Conservation (phyloP, 345 rosid genomes). For the Pugionium cornutum region DNA sequence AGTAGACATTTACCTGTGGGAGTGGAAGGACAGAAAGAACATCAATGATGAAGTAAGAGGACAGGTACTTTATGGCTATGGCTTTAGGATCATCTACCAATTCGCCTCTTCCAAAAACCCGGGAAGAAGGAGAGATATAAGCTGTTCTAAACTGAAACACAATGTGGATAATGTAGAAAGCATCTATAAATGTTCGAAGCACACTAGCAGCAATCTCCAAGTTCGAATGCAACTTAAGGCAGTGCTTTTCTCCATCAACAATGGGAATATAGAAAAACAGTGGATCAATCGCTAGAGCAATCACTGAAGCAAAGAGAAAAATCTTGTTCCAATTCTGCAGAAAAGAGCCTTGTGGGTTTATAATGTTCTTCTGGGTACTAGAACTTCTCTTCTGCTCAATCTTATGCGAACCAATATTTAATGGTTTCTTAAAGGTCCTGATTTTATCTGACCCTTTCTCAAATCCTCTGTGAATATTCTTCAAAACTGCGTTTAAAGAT, state of each 20-base stretch:
- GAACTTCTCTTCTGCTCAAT: not conserved
- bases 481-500: constrained; percentile 17
- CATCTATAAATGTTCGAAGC: constrained; percentile 58
- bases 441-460: constrained; percentile 34
- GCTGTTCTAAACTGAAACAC: constrained; percentile 77
- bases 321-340: constrained; percentile 68
- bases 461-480: constrained; percentile 29
- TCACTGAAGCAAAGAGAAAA: constrained; percentile 54
- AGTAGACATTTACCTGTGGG: constrained; percentile 61
- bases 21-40: constrained; percentile 71
- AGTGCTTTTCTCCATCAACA: constrained; percentile 38
- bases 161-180: constrained; percentile 57
- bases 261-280: constrained; percentile 77
- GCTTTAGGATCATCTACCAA: constrained; percentile 57
- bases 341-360: constrained; percentile 66
- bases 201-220: constrained; percentile 53
- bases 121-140: constrained; percentile 69
- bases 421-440: constrained; percentile 30
- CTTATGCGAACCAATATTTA: constrained; percentile 1
- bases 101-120: constrained; percentile 85
- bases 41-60: constrained; percentile 57
- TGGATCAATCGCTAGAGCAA: constrained; percentile 71
- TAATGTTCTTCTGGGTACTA: constrained; percentile 25
- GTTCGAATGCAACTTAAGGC: constrained; percentile 51
- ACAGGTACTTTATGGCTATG: constrained; percentile 55